phyloP scores from a whole-genome alignment of 306 rosid species.

The Quercus engelmannii region DNA sequence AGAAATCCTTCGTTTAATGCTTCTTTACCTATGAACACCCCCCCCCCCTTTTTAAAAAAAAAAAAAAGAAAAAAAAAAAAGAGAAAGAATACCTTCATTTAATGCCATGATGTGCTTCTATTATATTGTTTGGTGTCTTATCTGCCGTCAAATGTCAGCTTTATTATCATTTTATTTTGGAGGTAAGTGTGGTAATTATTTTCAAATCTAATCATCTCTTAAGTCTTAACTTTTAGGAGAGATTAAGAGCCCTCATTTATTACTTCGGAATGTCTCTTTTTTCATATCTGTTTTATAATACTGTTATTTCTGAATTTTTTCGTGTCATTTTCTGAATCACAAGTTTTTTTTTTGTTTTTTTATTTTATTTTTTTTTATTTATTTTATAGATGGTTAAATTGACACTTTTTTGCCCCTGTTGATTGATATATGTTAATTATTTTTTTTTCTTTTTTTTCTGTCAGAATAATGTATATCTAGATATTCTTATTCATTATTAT shows the following conservation, averaged over 20 bases:
- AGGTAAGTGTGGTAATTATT: neutral
- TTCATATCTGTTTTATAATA: neutral
- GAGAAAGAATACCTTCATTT: no score
- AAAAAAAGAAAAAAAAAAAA: no score
- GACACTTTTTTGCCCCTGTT: neutral
- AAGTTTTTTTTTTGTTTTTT: neutral
- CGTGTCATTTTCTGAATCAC: neutral
- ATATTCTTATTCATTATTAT: neutral
- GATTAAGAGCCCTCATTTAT: neutral
- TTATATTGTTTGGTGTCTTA: neutral
- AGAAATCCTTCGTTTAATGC: neutral
- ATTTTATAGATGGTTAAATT: neutral
- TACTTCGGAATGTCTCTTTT: neutral
- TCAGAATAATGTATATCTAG: neutral
- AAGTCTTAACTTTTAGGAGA: neutral
- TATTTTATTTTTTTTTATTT: neutral
- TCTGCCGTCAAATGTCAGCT: neutral
- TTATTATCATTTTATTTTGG: neutral
- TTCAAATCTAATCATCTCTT: neutral
- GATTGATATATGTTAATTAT: neutral
- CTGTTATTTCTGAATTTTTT: neutral
- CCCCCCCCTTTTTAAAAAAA: no score
- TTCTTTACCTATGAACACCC: no score
- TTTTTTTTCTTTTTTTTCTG: neutral
- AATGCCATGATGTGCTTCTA: neutral